Evolutionary conservation across 2,329 filamentous ascomycete genomes (phyloP), one percentile per base, ranked within the genome.

Genomic region (Venturia carpophila): DNA sequence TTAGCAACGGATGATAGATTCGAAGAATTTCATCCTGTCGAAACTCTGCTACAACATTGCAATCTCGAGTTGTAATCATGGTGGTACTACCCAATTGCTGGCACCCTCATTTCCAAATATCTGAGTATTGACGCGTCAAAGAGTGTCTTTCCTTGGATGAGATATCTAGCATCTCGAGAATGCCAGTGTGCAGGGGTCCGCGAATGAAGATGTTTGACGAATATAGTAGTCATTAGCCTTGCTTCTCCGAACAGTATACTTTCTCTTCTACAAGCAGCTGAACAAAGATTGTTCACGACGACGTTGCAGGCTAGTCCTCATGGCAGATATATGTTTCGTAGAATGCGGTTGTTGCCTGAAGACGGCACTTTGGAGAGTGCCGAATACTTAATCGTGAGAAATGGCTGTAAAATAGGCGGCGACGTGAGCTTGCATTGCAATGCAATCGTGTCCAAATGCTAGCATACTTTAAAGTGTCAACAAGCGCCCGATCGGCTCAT

Each of bases 331-430:
- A 37, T 9, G 19, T n/a, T 37, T 9, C 27, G 27, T n/a, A 13
- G 27, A 58, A 2, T 58, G 30, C 19, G 49, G 30, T 9, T 56
- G 30, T 13, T 56, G 49, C 49, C 24, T 56, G 27, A 34, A 34
- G 24, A 56, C 30, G 17, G 52, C 52, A 37, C n/a, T 3, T 37
- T 13, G 21, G 30, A 37, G 5, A 5, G 27, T 37, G 52, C 30
- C 19, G 47, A 15, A n/a, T 10, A 49, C 5, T 52, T 15, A 11
- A 2, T 10, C n/a, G 30, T 34, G 6, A 34, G 30, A 37, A 24
- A 58, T 58, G 52, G 52, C 52, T 58, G 52, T n/a, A 15, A n/a
- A n/a, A 37, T 37, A 58, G 52, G 52, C 52, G 52, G 17, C 52
- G 30, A 58, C 30, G 9, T 58, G 27, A 37, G 27, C 6, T 37